These are phyloP conservation scores for Pholiota adiposa DNA, from an alignment of 1,284 basidiomycete genomes.

Conservation along the genomic window DNA sequence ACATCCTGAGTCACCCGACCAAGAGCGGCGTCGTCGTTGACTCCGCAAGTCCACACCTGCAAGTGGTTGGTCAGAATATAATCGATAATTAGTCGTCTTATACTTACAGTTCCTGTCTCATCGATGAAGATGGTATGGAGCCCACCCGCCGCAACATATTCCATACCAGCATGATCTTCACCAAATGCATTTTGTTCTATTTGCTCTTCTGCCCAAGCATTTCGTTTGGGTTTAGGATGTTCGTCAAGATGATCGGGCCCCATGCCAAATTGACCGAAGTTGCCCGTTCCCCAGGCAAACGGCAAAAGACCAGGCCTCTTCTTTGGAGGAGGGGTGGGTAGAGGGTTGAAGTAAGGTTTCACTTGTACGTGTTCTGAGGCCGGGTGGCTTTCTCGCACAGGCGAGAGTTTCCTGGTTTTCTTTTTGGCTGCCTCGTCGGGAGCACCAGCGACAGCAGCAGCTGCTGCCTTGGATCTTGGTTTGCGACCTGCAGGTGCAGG, in stretches of 20 bases:
- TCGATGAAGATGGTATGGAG: conserved; percentile 87
- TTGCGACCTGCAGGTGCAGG: conserved; percentile 29
- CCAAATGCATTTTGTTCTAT: conserved; percentile 71
- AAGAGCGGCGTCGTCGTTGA: conserved; percentile 92
- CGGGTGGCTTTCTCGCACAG: conserved; percentile 34
- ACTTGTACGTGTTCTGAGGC: conserved; percentile 33
- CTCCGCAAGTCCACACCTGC: conserved; percentile 86
- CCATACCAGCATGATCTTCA: conserved; percentile 73
- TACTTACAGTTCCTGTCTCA: conserved; percentile 79
- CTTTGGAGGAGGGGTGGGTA: conserved; percentile 56
- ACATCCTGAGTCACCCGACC: conserved; percentile 81
- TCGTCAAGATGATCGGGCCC: conserved; percentile 74
- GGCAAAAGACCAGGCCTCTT: conserved; percentile 63
- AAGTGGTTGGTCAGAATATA: conserved; percentile 10
- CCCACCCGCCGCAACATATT: conserved; percentile 78
- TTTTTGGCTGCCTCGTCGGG: conserved; percentile 21
- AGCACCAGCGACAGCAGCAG: conserved; percentile 30
- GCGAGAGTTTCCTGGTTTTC: conserved; percentile 34
- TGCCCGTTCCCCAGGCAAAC: conserved; percentile 88
- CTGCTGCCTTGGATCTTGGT: conserved; percentile 37
- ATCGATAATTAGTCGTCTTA: conserved; percentile 8
- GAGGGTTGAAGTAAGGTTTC: conserved; percentile 62
- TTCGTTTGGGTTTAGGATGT: conserved; percentile 72
- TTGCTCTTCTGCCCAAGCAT: conserved; percentile 64
- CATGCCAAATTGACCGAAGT: conserved; percentile 89